Percentiles rank a stretch among this genome's conserved stretches.
Conservation (phyloP, 75 land plant genomes). For the Cryptomeria japonica region DNA sequence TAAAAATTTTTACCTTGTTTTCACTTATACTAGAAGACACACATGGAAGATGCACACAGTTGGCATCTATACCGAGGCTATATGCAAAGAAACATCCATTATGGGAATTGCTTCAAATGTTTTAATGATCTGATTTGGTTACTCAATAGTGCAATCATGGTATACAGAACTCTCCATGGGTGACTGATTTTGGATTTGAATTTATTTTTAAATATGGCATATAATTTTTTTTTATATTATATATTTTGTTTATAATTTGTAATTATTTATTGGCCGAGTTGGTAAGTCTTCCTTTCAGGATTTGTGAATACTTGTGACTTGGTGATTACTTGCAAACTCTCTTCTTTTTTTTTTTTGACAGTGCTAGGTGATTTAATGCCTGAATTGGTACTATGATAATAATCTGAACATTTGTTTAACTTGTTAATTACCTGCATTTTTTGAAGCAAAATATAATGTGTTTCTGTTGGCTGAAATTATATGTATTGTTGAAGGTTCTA, state of each 20-base stretch:
- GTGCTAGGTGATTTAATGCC: background rate
- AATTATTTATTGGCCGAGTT: background rate
- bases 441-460: background rate
- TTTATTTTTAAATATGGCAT: background rate
- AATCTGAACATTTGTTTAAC: background rate
- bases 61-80: background rate
- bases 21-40: background rate
- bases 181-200: background rate
- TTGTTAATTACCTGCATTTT: background rate
- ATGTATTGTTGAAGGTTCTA: conserved; percentile 49
- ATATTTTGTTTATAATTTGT: background rate
- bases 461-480: background rate
- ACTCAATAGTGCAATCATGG: background rate
- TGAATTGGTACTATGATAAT: conserved; percentile 2
- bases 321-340: background rate
- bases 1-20: background rate
- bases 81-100: background rate
- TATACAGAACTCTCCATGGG: background rate
- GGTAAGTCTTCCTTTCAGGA: background rate
- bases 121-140: too few species aligned
- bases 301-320: background rate
- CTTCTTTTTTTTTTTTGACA: background rate
- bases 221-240: background rate
- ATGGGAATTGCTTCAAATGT: background rate
- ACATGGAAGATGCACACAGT: background rate